Evolutionary conservation across 1,284 basidiomycete species (phyloP), one percentile per base, ranked within the genome.

Genomic region (Cerioporus squamosus): DNA sequence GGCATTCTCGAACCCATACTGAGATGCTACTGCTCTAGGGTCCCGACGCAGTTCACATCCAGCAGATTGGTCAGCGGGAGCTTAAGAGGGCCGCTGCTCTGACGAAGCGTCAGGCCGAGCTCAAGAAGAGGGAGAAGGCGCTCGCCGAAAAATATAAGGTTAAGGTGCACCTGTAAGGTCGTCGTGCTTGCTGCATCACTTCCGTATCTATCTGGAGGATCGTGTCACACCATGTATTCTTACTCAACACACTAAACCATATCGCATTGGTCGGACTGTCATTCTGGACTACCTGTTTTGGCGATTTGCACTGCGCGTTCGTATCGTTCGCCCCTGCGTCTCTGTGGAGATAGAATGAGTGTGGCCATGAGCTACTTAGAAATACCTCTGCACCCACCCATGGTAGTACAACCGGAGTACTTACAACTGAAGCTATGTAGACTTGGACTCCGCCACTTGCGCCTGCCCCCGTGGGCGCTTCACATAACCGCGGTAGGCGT

Each of bases 21-120:
- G 15, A 49, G 31, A 15, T 40, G 42, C 7, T 31, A 31, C 24
- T 56, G 51, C 55, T 57, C 15, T 64, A 93, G 91, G 93, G 95
- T 29, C 94, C 94, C 44, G 94, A 96, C 72, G 94, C 87, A 65
- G 86, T 98, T 5, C 96, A 98, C 74, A 89, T 96, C 51, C 94
- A 96, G 74, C 96, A 98, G 77, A 91, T 97, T 51, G 95, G 94
- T 10, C 91, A 91, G 72, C 78, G 87, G 47, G 95, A 97, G 75
- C 77, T 95, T 60, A 90, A 84, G 75, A 84, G 92, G 44, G 90
- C 84, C 1, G 79, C 81, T 2, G 79, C 64, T 8, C 72, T 94
- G 26, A 77, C 74, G 23, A 77, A 82, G 68, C 84, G 81, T 58
- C 75, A 80, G 5, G 77, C 75, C 7, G 84, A 84, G 58, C 70